phyloP scores from a whole-genome alignment of 1,284 basidiomycete species.

The Coniophora puteana region DNA sequence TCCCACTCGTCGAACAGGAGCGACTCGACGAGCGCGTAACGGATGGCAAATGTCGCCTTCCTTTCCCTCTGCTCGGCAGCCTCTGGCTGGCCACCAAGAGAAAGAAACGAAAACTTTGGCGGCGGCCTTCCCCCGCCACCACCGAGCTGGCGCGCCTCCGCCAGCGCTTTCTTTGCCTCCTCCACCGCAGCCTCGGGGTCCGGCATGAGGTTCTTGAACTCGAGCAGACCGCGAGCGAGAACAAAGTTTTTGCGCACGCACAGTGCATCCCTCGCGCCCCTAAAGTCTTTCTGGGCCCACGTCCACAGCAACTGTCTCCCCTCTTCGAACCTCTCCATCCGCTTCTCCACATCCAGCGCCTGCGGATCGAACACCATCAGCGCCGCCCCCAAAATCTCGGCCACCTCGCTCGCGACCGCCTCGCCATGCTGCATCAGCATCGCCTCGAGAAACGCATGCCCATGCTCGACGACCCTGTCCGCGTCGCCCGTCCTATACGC shows the following conservation, averaged over 20 bases:
- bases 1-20: too few species aligned
- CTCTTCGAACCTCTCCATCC: not conserved
- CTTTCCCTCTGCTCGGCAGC: too few species aligned
- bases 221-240: not conserved
- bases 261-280: not conserved
- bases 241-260: not conserved
- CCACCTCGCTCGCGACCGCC: not conserved
- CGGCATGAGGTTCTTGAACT: not conserved
- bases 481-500: not conserved
- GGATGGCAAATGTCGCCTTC: too few species aligned
- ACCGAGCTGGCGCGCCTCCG: too few species aligned
- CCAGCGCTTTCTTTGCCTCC: not conserved
- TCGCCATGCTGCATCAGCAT: not conserved
- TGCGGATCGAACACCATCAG: not conserved
- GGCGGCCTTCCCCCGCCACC: too few species aligned
- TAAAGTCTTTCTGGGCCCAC: not conserved
- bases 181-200: not conserved
- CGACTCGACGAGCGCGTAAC: too few species aligned
- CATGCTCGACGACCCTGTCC: not conserved
- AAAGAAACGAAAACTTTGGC: too few species aligned
- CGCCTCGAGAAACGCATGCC: not conserved
- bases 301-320: not conserved
- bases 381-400: not conserved
- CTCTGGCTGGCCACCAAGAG: too few species aligned
- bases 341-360: not conserved